Conservation (phyloP, 805 yeast species). For the Brettanomyces anomalus region DNA sequence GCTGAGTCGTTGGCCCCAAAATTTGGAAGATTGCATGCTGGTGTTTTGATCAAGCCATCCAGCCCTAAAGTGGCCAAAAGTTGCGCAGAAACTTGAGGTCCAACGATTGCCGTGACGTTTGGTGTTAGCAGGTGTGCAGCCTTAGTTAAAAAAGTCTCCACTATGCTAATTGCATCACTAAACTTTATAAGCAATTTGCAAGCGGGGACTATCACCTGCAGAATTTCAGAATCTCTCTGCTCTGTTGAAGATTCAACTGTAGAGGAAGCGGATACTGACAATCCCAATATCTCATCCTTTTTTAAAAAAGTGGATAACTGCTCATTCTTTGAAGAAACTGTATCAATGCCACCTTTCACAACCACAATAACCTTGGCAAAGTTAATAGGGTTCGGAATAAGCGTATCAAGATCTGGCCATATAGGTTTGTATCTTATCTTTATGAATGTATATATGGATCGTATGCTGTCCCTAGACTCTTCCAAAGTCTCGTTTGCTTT, state of each 20-base stretch:
- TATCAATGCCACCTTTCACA: constrained; percentile 34
- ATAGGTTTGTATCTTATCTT: constrained; percentile 45
- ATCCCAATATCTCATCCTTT: constrained; percentile 59
- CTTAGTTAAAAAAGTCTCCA: constrained; percentile 46
- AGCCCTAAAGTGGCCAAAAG: constrained; percentile 68
- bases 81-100: constrained; percentile 65
- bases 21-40: constrained; percentile 78
- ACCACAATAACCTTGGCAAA: constrained; percentile 45
- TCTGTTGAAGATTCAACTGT: background rate
- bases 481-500: constrained; percentile 44
- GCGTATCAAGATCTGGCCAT: constrained; percentile 62
- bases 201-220: background rate
- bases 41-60: constrained; percentile 52
- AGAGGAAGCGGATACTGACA: constrained; percentile 55
- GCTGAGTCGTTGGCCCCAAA: constrained; percentile 49
- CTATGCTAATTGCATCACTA: constrained; percentile 35
- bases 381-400: constrained; percentile 53
- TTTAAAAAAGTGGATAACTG: constrained; percentile 36
- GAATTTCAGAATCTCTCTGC: background rate
- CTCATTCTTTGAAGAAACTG: constrained; percentile 1
- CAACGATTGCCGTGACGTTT: constrained; percentile 64
- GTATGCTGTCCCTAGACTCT: constrained; percentile 47
- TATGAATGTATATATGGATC: constrained; percentile 38
- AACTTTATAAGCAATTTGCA: constrained; percentile 17
- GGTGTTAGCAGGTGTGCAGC: constrained; percentile 64